Base-by-base conservation (phyloP, 805 yeast species). In the Candida parachauliodes region DNA sequence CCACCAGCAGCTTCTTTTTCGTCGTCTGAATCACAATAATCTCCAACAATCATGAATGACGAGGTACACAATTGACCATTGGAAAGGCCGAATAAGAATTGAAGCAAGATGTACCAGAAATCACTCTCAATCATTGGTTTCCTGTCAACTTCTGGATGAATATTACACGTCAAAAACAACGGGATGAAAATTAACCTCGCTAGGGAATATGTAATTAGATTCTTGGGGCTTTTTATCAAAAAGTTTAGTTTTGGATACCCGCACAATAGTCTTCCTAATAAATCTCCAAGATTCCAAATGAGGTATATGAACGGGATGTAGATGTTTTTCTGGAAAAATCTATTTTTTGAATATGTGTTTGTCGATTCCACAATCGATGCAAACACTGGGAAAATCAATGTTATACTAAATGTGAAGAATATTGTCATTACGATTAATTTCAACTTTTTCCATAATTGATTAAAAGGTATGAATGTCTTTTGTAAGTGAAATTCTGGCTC, bases 1-100 rank as follows among this genome's bases (percentile, higher is more conserved):
- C 97, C 97, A 31, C 96, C 96, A 1, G 98, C 96, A 0, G 96
- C 96, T 42, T 86, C 87, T 55, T 79, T 80, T 51, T 87, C 91
- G 15, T 72, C 72, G 23, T 79, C 86, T 1, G 71, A 69, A 22
- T 76, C 82, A 37, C 78, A 65, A 40, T 69, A 72, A 12, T 70
- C 65, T 0, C 84, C 81, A 2, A 88, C 83, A 32, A 72, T 72
- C 83, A 87, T 85, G 61, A 91, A 87, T 40, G 87, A 75, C 19
- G 87, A 75, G 5, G 95, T 81, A 36, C 84, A 74, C 20, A 85
- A 67, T 49, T 88, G 95, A 2, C 98, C 98, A 52, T 86, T 88
- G 4, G 95, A 79, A 30, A 87, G 50, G 0, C 98, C 98, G 65
- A 87, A 93, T 4, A 76, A 34, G 38, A 88, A 76, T 58, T 88